Evolutionary conservation across 2,329 filamentous ascomycete genomes (phyloP).

Genomic region (Thielaviopsis punctulata): DNA sequence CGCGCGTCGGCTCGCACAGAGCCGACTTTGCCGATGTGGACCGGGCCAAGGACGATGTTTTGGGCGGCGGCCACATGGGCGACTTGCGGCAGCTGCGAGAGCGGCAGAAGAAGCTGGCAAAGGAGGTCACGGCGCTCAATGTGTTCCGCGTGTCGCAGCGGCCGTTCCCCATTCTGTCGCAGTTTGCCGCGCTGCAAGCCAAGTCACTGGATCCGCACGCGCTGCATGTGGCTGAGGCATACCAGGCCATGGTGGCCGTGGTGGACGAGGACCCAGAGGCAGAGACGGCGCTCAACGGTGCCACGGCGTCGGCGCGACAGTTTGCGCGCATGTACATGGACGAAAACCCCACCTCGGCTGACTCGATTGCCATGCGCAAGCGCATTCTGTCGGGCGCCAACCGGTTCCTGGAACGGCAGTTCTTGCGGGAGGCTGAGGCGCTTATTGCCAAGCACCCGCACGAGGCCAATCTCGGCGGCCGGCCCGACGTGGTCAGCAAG

Average conservation of each 20-base stretch:
- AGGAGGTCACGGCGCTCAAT: slow-evolving; percentile 67
- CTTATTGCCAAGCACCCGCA: slow-evolving; percentile 68
- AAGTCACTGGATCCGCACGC: slow-evolving; percentile 54
- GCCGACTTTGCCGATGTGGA: slow-evolving; percentile 53
- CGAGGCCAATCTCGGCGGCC: slow-evolving; percentile 77
- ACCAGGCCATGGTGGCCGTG: slow-evolving; percentile 64
- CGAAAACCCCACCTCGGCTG: slow-evolving; percentile 46
- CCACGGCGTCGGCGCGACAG: slow-evolving; percentile 54
- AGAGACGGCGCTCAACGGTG: slow-evolving; percentile 40
- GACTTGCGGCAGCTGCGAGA: slow-evolving; percentile 66
- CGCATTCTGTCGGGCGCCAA: slow-evolving; percentile 67
- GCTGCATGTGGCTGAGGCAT: slow-evolving; percentile 63
- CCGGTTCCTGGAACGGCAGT: slow-evolving; percentile 62
- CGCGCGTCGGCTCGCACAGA: slow-evolving; percentile 46
- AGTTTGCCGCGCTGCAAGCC: slow-evolving; percentile 58
- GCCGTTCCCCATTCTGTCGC: slow-evolving; percentile 56
- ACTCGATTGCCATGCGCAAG: slow-evolving; percentile 52
- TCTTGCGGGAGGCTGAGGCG: slow-evolving; percentile 59
- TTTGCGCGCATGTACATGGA: slow-evolving; percentile 66
- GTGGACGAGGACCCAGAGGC: slow-evolving; percentile 52
- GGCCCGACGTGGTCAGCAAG: slow-evolving; percentile 76
- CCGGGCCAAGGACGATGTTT: slow-evolving; percentile 29
- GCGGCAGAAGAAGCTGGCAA: slow-evolving; percentile 67
- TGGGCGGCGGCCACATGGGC: slow-evolving; percentile 33
- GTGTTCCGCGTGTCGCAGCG: slow-evolving; percentile 46